Evolutionary conservation across 2,329 filamentous ascomycete genomes (phyloP).

Genomic region (Dendrostoma leiphaemia): DNA sequence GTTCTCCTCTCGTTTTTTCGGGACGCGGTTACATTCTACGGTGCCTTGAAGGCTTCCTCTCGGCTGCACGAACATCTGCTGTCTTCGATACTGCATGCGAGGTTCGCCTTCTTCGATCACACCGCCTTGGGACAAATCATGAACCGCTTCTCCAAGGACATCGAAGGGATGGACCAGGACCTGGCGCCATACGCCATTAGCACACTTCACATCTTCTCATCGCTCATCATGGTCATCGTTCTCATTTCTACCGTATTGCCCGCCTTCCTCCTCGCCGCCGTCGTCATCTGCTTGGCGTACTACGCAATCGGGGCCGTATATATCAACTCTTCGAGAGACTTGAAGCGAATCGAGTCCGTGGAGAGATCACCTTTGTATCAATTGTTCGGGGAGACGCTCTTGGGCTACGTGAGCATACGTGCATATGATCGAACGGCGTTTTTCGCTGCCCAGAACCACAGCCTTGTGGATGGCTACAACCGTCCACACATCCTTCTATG

Average conservation of each 20-base stretch:
- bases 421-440: conserved; percentile 89
- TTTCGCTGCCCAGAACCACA: conserved; percentile 88
- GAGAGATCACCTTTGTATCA: conserved; percentile 95
- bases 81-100: conserved; percentile 76
- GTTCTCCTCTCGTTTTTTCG: too few relatives aligned
- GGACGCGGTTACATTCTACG: too few relatives aligned
- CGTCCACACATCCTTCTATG: conserved; percentile 95
- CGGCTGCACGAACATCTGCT: conserved; percentile 80
- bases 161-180: conserved; percentile 93
- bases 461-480: conserved; percentile 83
- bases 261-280: conserved; percentile 79
- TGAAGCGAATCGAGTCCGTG: conserved; percentile 92
- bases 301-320: conserved; percentile 83
- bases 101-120: conserved; percentile 96
- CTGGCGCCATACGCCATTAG: conserved; percentile 87
- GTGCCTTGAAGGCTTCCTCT: conserved; percentile 83
- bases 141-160: conserved; percentile 97
- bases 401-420: conserved; percentile 92
- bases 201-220: conserved; percentile 60
- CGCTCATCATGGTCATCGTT: conserved; percentile 78
- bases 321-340: conserved; percentile 85
- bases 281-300: conserved; percentile 83
- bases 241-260: conserved; percentile 89
- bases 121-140: conserved; percentile 95
- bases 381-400: conserved; percentile 96